A percentile compares a stretch with the other conserved stretches of the same genome.
Conservation (phyloP, 176 grass and related monocot genomes). For the Rhynchospora tenuis region DNA sequence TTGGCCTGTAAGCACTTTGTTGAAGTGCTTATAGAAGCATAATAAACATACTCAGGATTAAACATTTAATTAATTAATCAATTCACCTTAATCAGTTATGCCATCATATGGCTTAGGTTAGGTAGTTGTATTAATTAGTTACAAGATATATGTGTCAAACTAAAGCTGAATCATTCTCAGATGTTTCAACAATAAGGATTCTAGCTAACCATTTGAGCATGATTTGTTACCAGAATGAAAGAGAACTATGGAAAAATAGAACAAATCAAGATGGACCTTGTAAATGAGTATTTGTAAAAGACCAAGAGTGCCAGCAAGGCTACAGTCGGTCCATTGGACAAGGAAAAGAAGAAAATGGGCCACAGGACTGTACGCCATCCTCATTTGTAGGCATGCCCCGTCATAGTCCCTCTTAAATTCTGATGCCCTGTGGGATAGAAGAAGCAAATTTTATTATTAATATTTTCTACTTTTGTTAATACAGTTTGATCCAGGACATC, state of each 20-base stretch:
- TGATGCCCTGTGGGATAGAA: conserved; percentile 41
- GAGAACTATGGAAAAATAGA: background rate
- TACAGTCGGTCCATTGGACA: conserved; percentile 72
- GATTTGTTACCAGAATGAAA: background rate
- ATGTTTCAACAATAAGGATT: background rate
- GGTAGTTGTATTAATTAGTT: background rate
- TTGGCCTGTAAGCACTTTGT: no score
- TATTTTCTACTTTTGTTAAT: background rate
- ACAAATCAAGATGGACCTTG: conserved; percentile 42
- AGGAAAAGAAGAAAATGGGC: conserved; percentile 81
- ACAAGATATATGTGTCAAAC: background rate
- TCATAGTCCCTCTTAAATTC: conserved; percentile 67
- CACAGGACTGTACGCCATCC: conserved; percentile 55
- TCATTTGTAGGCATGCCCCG: conserved; percentile 85
- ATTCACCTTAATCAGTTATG: background rate
- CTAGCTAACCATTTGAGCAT: background rate
- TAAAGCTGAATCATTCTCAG: background rate
- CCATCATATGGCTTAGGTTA: background rate
- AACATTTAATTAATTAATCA: background rate
- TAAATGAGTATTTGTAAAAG: conserved; percentile 76
- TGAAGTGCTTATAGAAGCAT: no score
- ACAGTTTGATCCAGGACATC: background rate
- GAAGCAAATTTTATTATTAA: background rate
- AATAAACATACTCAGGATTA: background rate
- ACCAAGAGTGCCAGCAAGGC: conserved; percentile 60